phyloP scores from a whole-genome alignment of 202 grass and related monocot species.

The Schoenoplectus tabernaemontani region DNA sequence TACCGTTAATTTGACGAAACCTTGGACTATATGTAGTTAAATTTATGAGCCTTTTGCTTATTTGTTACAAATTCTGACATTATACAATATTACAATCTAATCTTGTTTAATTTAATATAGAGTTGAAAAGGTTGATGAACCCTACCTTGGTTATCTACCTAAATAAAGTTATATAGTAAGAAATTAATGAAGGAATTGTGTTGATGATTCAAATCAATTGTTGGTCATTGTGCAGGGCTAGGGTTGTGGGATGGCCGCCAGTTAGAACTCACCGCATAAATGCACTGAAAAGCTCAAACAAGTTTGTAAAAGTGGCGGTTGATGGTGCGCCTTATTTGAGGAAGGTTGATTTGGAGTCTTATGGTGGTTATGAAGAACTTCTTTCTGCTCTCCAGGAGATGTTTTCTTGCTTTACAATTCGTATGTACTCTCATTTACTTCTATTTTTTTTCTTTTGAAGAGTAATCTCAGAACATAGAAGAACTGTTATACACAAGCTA shows the following conservation, averaged over 20 bases:
- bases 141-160: neutral
- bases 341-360: conserved; percentile 79
- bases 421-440: conserved; percentile 23
- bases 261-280: conserved; percentile 77
- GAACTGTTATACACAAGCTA: neutral
- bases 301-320: conserved; percentile 93
- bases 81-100: neutral
- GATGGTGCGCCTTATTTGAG: conserved; percentile 88
- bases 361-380: conserved; percentile 69
- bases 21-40: neutral
- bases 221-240: conserved; percentile 31
- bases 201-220: neutral
- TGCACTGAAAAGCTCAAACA: conserved; percentile 47
- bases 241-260: conserved; percentile 94
- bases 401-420: conserved; percentile 88
- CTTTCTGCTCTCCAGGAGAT: conserved; percentile 74
- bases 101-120: neutral
- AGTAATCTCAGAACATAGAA: neutral
- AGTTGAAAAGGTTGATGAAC: neutral
- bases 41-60: neutral
- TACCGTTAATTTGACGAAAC: neutral
- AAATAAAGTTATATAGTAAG: neutral
- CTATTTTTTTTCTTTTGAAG: neutral
- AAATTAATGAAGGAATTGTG: neutral
- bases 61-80: neutral